Conservation (phyloP, 495 filamentous ascomycete species). For the Geopyxis carbonaria region DNA sequence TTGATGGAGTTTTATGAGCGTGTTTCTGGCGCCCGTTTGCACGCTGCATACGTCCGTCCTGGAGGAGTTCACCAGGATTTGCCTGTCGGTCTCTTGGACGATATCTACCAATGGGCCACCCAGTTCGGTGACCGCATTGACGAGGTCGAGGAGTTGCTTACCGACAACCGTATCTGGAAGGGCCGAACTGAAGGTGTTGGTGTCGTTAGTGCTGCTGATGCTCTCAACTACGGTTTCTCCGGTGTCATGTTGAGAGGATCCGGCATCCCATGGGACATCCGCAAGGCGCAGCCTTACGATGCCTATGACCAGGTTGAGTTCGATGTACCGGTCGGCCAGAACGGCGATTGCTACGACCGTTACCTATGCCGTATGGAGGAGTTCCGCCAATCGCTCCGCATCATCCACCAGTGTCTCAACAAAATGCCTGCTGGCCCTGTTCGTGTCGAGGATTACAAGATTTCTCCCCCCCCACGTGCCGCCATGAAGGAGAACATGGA, state of each 20-base stretch:
- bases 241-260: conserved; percentile 97
- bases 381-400: conserved; percentile 90
- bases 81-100: conserved; percentile 84
- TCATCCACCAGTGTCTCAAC: conserved; percentile 97
- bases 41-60: conserved; percentile 94
- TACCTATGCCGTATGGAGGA: conserved; percentile 99
- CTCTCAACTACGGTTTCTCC: conserved; percentile 86
- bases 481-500: conserved; percentile 99
- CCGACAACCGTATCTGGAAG: conserved; percentile 99
- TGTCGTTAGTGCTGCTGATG: conserved; percentile 78
- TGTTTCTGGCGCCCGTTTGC: conserved; percentile 92
- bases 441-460: conserved; percentile 95
- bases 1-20: conserved; percentile 99
- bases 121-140: conserved; percentile 99
- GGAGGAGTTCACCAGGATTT: conserved; percentile 94
- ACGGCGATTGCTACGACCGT: conserved; percentile 97
- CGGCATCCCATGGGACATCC: conserved; percentile 94
- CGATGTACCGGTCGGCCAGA: conserved; percentile 88
- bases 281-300: conserved; percentile 90
- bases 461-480: conserved; percentile 84
- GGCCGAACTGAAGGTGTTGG: conserved; percentile 80
- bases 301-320: conserved; percentile 97
- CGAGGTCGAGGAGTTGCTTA: conserved; percentile 95
- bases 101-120: conserved; percentile 99
- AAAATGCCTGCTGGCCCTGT: conserved; percentile 94